Base-by-base conservation (phyloP, 176 grass and related monocot genomes). In the Aegilops tauschii region DNA sequence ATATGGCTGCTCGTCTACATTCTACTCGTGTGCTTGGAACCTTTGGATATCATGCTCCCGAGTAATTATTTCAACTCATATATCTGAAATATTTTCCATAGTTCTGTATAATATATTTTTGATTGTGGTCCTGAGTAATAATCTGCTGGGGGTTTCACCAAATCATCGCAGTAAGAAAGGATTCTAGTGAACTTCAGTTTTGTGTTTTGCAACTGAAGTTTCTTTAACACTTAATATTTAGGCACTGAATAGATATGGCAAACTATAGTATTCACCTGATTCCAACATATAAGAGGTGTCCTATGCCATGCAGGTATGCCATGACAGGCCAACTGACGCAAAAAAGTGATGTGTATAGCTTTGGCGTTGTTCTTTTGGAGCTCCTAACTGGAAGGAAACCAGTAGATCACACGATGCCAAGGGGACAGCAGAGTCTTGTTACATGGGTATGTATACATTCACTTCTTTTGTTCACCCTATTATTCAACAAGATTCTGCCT, bases 391-490 rank as follows among this genome's bases (percentile, higher is more conserved):
- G 93, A 76, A 87, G 93, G 83, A 95, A 95, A 86, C 93, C 93
- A 18, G 91, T 93, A 64, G 93, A 95, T 70, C 93, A 95, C 86
- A 95, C 88, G 17, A 95, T 95, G 93, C 93, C 93, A 65, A 93
- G 93, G 83, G 93, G 93, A 4, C 93, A 95, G 65, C 93, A 95
- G 56, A 95, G 93, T 93, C 86, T 95, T 34, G 93, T 95, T 93
- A 95, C 93, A 56, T 95, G 93, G 93, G 93, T 95, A 95, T 75
- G 93, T 95, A 93, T 75, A 65, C 66, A 84, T 79, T 50, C 61
- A 47, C 18, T 64, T 67, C 21, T 21, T 44, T 42, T 58, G 2
- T 82, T 86, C 39, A 36, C 28, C 36, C 13, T 70, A 25, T 76
- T 66, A 30, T 42, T 42, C 59, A 40, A 45, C n/a, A 82, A 12